Conservation (phyloP, 805 yeast genomes). For the Kodamaea laetipori region DNA sequence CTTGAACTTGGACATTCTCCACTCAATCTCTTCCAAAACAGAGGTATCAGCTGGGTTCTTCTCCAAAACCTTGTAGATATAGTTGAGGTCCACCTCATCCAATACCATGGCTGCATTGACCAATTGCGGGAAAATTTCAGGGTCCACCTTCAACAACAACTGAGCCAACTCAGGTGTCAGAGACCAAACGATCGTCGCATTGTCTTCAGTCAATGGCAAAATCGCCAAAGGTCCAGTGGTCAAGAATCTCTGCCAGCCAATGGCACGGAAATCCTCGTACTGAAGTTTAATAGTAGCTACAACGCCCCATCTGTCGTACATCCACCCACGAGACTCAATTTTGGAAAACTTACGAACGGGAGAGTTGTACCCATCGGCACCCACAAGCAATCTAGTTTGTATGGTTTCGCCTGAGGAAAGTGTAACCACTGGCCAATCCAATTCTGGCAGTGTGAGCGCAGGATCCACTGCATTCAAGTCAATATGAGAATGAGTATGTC, state of each 20-base stretch:
- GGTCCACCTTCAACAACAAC: slow-evolving; percentile 57
- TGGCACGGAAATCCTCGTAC: slow-evolving; percentile 64
- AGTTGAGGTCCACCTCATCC: slow-evolving; percentile 73
- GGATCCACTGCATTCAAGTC: slow-evolving; percentile 23
- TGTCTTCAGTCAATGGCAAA: slow-evolving; percentile 81
- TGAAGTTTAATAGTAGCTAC: slow-evolving; percentile 84
- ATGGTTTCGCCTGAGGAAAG: slow-evolving; percentile 64
- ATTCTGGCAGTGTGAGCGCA: slow-evolving; percentile 25
- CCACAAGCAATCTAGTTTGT: slow-evolving; percentile 76
- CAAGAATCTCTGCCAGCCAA: slow-evolving; percentile 94
- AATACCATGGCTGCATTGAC: slow-evolving; percentile 88
- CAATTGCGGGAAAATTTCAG: slow-evolving; percentile 63
- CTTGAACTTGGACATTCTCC: slow-evolving; percentile 57
- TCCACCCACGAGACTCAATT: slow-evolving; percentile 91
- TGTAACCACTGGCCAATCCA: slow-evolving; percentile 76
- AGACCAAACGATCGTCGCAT: slow-evolving; percentile 94
- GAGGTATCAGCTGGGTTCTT: slow-evolving; percentile 46
- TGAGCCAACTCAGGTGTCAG: slow-evolving; percentile 75
- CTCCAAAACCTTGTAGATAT: slow-evolving; percentile 51
- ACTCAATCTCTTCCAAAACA: slow-evolving; percentile 66
- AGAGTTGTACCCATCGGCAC: slow-evolving; percentile 95
- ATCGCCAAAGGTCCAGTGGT: slow-evolving; percentile 92
- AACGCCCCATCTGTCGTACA: slow-evolving; percentile 83
- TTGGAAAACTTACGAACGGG: slow-evolving; percentile 84
- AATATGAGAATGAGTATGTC: slow-evolving; percentile 14